Evolutionary conservation across 2,329 filamentous ascomycete species (phyloP).

Genomic region (Aureobasidium zeae): DNA sequence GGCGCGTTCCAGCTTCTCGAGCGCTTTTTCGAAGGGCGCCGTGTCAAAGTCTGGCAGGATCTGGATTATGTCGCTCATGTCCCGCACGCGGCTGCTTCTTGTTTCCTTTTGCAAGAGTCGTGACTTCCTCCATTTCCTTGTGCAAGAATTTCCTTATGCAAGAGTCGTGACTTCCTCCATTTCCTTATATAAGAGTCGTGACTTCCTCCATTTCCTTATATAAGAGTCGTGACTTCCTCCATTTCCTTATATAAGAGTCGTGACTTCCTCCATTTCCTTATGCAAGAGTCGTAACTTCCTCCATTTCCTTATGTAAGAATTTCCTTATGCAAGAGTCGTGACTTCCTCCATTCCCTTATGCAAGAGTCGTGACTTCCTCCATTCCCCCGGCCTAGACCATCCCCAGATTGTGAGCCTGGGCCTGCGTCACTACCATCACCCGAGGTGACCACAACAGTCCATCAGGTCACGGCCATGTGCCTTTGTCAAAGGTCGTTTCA

Average conservation of each 20-base stretch:
- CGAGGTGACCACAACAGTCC: neutral
- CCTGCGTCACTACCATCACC: conserved; percentile 14
- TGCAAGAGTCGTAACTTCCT: conserved; percentile 48
- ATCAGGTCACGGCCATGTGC: too few relatives aligned
- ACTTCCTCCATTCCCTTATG: conserved; percentile 60
- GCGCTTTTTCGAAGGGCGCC: conserved; percentile 60
- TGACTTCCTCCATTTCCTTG: too few relatives aligned
- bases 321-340: conserved; percentile 60
- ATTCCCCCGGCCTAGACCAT: conserved; percentile 4
- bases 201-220: conserved; percentile 34
- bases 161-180: conserved; percentile 39
- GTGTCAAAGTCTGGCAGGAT: conserved; percentile 73
- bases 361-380: conserved; percentile 9
- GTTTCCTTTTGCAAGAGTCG: too few relatives aligned
- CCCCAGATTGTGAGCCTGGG: conserved; percentile 7
- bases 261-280: conserved; percentile 10
- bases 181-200: too few relatives aligned
- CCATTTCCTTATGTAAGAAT: conserved; percentile 54
- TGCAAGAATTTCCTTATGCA: conserved; percentile 30
- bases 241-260: conserved; percentile 54
- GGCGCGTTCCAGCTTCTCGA: conserved; percentile 71
- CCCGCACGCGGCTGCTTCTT: conserved; percentile 84
- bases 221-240: conserved; percentile 57
- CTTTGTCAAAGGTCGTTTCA: too few relatives aligned
- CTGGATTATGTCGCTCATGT: conserved; percentile 76